A percentile compares a stretch with the other conserved stretches of the same genome.
These are phyloP conservation scores for Phytophthora cajani DNA, from an alignment of 352 stramenopile species.

Conservation along the genomic window DNA sequence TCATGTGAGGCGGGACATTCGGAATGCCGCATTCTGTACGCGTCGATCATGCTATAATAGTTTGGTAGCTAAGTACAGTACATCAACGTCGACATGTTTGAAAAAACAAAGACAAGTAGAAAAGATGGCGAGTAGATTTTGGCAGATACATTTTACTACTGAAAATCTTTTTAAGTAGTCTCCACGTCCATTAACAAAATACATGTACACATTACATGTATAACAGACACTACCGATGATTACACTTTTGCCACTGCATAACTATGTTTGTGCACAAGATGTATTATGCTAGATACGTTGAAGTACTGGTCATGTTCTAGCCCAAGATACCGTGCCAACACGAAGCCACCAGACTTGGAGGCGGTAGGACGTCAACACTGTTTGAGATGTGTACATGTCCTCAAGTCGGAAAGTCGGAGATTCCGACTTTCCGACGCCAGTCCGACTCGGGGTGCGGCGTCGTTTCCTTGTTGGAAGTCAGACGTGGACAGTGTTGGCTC, in stretches of 20 bases:
- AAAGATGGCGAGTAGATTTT: too few relatives aligned
- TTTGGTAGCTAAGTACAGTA: too few relatives aligned
- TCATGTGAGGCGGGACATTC: background rate
- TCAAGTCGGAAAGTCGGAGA: background rate
- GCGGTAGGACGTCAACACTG: background rate
- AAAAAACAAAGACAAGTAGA: too few relatives aligned
- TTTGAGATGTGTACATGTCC: background rate
- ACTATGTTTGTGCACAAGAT: background rate
- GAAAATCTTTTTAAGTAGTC: too few relatives aligned
- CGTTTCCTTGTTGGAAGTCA: background rate
- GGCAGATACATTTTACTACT: too few relatives aligned
- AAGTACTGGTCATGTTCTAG: background rate
- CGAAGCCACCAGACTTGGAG: background rate
- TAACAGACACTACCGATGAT: too few relatives aligned
- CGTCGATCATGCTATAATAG: background rate
- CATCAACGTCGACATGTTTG: too few relatives aligned
- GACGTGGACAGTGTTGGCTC: background rate
- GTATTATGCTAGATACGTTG: background rate
- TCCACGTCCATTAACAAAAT: too few relatives aligned
- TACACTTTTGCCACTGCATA: background rate
- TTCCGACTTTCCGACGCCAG: background rate
- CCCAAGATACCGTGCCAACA: background rate
- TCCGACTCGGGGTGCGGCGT: background rate
- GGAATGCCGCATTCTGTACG: background rate
- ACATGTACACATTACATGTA: too few relatives aligned